A percentile compares a stretch with the other conserved stretches of the same genome.
Conservation (phyloP, 2,329 filamentous ascomycete species). For the Ceratocystis huliohia region DNA sequence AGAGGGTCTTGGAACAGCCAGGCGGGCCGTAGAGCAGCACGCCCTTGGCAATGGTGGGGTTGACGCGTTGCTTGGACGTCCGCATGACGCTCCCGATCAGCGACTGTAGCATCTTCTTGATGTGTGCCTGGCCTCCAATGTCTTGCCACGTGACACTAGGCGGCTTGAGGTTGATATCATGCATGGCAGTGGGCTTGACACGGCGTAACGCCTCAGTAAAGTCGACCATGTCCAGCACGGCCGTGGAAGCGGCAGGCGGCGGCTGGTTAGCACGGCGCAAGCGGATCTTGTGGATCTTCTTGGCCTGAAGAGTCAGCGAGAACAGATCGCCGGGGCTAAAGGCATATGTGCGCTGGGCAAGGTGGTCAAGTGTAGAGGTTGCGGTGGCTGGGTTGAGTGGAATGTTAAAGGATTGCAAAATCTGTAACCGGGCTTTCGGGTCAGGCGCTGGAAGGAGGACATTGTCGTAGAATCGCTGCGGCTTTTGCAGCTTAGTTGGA, state of each 20-base stretch:
- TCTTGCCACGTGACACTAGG: constrained; percentile 77
- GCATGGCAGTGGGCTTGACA: constrained; percentile 73
- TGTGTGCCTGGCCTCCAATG: constrained; percentile 69
- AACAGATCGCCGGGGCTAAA: constrained; percentile 69
- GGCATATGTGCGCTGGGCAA: constrained; percentile 71
- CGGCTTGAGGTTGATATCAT: constrained; percentile 77
- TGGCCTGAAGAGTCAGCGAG: constrained; percentile 40
- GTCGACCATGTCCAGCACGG: constrained; percentile 33
- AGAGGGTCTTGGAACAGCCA: constrained; percentile 88
- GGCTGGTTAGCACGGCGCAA: constrained; percentile 23
- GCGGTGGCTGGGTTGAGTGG: constrained; percentile 36
- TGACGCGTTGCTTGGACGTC: constrained; percentile 28
- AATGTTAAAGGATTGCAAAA: constrained; percentile 49
- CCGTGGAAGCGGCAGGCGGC: constrained; percentile 38
- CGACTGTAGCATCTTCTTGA: constrained; percentile 50
- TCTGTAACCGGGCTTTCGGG: constrained; percentile 54
- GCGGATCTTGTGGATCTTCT: constrained; percentile 26
- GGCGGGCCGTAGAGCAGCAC: constrained; percentile 84
- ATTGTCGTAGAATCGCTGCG: constrained; percentile 51
- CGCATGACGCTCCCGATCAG: constrained; percentile 31
- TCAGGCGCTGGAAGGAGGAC: constrained; percentile 71
- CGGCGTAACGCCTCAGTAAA: constrained; percentile 52
- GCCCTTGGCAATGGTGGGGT: constrained; percentile 57
- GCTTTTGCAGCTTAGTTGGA: constrained; percentile 52
- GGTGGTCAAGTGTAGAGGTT: constrained; percentile 41